Conservation (phyloP, 352 stramenopile genomes). For the Pythium rhizo-oryzae region DNA sequence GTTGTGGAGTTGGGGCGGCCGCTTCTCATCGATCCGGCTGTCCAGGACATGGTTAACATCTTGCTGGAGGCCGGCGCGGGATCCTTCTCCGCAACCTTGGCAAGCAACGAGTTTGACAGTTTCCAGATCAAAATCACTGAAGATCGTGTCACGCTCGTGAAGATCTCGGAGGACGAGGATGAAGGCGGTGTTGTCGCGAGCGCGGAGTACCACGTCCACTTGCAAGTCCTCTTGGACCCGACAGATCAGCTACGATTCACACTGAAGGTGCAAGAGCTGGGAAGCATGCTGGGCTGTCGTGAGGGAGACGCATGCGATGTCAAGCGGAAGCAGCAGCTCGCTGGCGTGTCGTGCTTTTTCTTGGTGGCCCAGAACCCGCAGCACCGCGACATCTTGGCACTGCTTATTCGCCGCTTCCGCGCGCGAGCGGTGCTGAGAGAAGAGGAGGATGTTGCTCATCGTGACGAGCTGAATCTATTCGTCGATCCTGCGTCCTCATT, state of each 20-base stretch:
- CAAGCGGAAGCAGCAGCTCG: constrained; percentile 47
- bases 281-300: constrained; percentile 66
- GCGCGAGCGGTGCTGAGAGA: constrained; percentile 46
- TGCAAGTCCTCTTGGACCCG: constrained; percentile 78
- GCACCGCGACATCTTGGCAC: constrained; percentile 74
- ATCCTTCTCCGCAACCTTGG: constrained; percentile 81
- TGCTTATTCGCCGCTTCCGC: constrained; percentile 78
- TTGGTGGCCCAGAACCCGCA: constrained; percentile 77
- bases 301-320: constrained; percentile 64
- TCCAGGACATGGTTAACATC: constrained; percentile 75
- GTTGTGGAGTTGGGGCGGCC: constrained; percentile 55
- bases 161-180: constrained; percentile 74
- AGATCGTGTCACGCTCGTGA: constrained; percentile 55
- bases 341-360: constrained; percentile 70
- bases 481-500: constrained; percentile 61
- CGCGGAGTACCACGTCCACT: constrained; percentile 50
- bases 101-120: constrained; percentile 77
- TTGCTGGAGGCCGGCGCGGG: constrained; percentile 70
- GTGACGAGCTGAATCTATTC: constrained; percentile 70
- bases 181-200: constrained; percentile 64
- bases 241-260: constrained; percentile 66
- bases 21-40: constrained; percentile 59
- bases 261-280: constrained; percentile 78
- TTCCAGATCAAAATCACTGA: constrained; percentile 81
- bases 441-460: constrained; percentile 56